phyloP scores from a whole-genome alignment of 441 rosid genomes.

The Pelargonium fulgidum region DNA sequence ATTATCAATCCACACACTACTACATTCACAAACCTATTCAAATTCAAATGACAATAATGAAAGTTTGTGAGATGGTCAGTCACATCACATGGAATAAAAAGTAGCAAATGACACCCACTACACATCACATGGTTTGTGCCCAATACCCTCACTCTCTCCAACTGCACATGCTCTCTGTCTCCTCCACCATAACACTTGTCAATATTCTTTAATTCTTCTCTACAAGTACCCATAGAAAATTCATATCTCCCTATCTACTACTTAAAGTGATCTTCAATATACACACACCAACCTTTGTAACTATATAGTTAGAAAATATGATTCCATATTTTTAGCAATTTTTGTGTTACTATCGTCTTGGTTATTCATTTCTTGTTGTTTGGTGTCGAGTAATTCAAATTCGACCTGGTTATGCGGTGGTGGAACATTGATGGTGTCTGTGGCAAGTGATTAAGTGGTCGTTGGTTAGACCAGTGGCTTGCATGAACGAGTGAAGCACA shows the following conservation, averaged over 20 bases:
- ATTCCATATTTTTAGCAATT: not conserved
- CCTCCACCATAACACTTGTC: slow-evolving; percentile 23
- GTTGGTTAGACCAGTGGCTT: slow-evolving; percentile 78
- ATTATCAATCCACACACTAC: too few species aligned
- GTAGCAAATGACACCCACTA: slow-evolving; percentile 29
- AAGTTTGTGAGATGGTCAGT: slow-evolving; percentile 1
- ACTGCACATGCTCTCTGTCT: slow-evolving; percentile 38
- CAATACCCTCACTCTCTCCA: not conserved
- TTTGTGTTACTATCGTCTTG: slow-evolving; percentile 17
- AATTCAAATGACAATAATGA: slow-evolving; percentile 14
- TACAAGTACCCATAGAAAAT: slow-evolving; percentile 2
- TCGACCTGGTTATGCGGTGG: too few species aligned
- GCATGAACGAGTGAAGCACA: slow-evolving; percentile 82
- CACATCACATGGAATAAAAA: slow-evolving; percentile 32
- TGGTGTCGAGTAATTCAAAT: slow-evolving; percentile 17
- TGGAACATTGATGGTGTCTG: slow-evolving; percentile 49
- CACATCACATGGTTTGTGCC: not conserved
- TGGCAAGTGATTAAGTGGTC: slow-evolving; percentile 70
- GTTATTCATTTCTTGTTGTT: not conserved
- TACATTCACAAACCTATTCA: too few species aligned
- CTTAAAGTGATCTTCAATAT: not conserved
- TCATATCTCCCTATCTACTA: slow-evolving; percentile 9
- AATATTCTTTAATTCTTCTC: slow-evolving; percentile 10
- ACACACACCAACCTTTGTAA: not conserved
- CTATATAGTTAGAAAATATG: slow-evolving; percentile 13